Evolutionary conservation across 768 basidiomycete species (phyloP).

Genomic region (Lactarius pseudohatsudake): DNA sequence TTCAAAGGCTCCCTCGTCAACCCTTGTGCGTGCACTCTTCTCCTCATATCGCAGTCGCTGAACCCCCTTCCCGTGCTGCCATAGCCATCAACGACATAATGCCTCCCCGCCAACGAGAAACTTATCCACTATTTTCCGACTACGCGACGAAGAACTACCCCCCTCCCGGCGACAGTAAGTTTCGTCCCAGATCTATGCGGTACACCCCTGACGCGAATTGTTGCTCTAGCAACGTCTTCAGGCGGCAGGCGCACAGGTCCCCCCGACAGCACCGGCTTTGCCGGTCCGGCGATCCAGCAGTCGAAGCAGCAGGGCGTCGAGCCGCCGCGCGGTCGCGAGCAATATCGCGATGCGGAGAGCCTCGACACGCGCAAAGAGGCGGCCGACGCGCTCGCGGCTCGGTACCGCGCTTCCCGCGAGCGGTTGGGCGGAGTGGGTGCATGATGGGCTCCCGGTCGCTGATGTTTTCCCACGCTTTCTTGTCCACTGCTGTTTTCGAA

Average conservation of each 20-base stretch:
- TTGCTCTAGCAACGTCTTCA: slow-evolving; percentile 24
- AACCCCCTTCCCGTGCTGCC: neutral
- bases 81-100: slow-evolving; percentile 15
- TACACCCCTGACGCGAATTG: too few species aligned
- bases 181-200: too few species aligned
- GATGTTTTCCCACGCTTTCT: too few species aligned
- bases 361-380: slow-evolving; percentile 27
- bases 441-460: neutral
- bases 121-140: slow-evolving; percentile 13
- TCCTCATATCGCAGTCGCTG: neutral
- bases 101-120: slow-evolving; percentile 16
- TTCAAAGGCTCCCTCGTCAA: slow-evolving; percentile 26
- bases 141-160: slow-evolving; percentile 29
- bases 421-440: slow-evolving; percentile 10
- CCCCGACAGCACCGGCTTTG: neutral
- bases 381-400: slow-evolving; percentile 25
- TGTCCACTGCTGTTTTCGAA: neutral
- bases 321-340: slow-evolving; percentile 2
- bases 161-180: slow-evolving; percentile 26
- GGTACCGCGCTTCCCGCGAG: slow-evolving; percentile 25
- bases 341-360: slow-evolving; percentile 23
- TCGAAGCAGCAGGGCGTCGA: neutral
- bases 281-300: slow-evolving; percentile 13
- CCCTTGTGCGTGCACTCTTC: slow-evolving; percentile 15
- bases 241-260: slow-evolving; percentile 25